These are phyloP conservation scores for Lipomyces kockii DNA, from an alignment of 805 yeast species.

Conservation along the genomic window DNA sequence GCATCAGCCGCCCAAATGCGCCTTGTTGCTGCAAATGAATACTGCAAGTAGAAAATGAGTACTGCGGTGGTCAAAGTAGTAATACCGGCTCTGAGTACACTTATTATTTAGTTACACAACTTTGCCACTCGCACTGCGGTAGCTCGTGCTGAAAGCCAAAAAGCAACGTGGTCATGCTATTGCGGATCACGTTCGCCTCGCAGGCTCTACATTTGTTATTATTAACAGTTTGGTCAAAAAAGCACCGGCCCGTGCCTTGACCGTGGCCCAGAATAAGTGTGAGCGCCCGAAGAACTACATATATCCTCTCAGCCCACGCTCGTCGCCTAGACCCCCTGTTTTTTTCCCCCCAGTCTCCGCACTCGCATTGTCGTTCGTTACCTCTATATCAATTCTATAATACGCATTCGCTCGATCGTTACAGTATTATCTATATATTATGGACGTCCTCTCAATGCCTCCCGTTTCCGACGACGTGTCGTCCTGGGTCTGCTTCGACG, in stretches of 20 bases:
- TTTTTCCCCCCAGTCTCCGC: neutral
- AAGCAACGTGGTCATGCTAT: neutral
- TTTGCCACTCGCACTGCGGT: neutral
- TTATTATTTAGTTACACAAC: neutral
- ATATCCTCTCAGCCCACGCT: neutral
- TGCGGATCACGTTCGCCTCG: conserved; percentile 1
- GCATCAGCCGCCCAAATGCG: neutral
- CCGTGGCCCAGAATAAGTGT: neutral
- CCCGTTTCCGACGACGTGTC: conserved; percentile 28
- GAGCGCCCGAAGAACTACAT: neutral
- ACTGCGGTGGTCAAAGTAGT: neutral
- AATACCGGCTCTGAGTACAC: neutral
- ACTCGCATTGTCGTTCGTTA: neutral
- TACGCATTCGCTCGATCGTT: neutral
- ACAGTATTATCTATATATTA: neutral
- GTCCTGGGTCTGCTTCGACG: conserved; percentile 32
- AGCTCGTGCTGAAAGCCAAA: neutral
- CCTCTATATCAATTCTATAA: neutral
- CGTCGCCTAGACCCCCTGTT: neutral
- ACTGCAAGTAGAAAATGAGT: neutral
- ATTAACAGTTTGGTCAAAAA: neutral
- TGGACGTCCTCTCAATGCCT: conserved; percentile 9
- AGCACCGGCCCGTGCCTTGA: neutral
- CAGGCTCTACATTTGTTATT: neutral
- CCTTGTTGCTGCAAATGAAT: neutral